Evolutionary conservation across 371 early-diverging fungal genomes (phyloP).

Genomic region (Sporodiniella umbellata): DNA sequence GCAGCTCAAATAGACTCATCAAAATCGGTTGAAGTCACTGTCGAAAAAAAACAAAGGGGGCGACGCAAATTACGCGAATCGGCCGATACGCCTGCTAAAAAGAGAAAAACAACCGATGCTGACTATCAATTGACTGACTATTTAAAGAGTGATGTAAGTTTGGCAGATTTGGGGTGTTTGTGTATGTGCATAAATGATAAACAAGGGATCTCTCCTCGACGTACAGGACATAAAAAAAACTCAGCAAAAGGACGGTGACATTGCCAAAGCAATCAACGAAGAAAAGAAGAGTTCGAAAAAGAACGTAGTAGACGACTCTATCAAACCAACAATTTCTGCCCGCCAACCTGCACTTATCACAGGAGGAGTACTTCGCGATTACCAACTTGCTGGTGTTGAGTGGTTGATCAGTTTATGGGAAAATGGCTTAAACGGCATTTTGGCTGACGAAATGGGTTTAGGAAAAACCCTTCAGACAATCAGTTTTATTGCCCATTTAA

Average conservation of each 20-base stretch:
- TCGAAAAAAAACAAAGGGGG: neutral
- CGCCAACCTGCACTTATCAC: slow-evolving; percentile 80
- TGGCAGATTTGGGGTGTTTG: neutral
- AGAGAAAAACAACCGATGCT: slow-evolving; percentile 33
- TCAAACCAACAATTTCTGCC: slow-evolving; percentile 46
- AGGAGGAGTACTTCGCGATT: slow-evolving; percentile 85
- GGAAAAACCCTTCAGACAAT: slow-evolving; percentile 98
- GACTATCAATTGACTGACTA: slow-evolving; percentile 60
- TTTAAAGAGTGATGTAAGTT: slow-evolving; percentile 47
- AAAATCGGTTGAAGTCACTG: slow-evolving; percentile 8
- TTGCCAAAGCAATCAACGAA: slow-evolving; percentile 32
- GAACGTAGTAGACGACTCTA: slow-evolving; percentile 4
- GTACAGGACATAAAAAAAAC: slow-evolving; percentile 43
- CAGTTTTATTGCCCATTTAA: slow-evolving; percentile 82
- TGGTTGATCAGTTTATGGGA: slow-evolving; percentile 98
- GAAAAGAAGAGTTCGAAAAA: slow-evolving; percentile 16
- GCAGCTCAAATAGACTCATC: slow-evolving; percentile 35
- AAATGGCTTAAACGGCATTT: slow-evolving; percentile 96
- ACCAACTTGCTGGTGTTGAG: slow-evolving; percentile 97
- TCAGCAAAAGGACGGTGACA: slow-evolving; percentile 29
- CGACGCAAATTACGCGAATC: slow-evolving; percentile 3
- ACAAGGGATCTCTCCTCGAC: too few relatives aligned
- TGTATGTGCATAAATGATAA: neutral
- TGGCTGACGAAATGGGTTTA: slow-evolving; percentile 99
- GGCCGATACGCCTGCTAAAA: neutral